phyloP scores from a whole-genome alignment of 371 early-diverging fungal species.

The Mucor saturninus region DNA sequence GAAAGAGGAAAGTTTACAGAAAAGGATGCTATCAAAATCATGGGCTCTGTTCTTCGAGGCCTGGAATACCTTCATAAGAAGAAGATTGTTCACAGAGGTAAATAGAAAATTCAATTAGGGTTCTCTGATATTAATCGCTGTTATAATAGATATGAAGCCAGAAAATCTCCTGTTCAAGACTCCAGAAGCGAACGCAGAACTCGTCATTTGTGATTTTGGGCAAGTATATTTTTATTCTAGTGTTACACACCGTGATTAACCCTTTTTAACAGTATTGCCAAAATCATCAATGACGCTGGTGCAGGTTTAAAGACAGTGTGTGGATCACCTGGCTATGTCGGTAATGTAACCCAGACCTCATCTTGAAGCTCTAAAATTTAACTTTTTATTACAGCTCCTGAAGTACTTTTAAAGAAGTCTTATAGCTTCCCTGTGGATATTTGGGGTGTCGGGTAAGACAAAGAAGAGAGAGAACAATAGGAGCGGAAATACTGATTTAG shows the following conservation, averaged over 20 bases:
- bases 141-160: constrained; percentile 70
- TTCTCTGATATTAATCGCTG: background rate
- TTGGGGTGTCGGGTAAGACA: constrained; percentile 71
- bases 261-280: constrained; percentile 49
- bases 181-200: constrained; percentile 57
- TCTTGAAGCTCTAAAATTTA: background rate
- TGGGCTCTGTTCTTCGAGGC: constrained; percentile 66
- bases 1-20: constrained; percentile 87
- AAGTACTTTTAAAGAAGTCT: constrained; percentile 73
- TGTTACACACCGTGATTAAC: constrained; percentile 8
- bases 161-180: constrained; percentile 79
- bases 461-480: background rate
- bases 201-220: constrained; percentile 73
- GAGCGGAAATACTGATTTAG: background rate
- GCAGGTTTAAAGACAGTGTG: constrained; percentile 59
- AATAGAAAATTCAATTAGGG: too few relatives aligned
- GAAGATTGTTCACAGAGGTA: constrained; percentile 72
- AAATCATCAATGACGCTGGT: constrained; percentile 46
- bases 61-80: constrained; percentile 70
- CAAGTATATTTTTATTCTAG: constrained; percentile 16
- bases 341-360: constrained; percentile 2
- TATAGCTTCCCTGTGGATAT: constrained; percentile 85
- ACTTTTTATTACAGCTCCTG: constrained; percentile 67
- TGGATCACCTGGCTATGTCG: constrained; percentile 63
- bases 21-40: constrained; percentile 75